Evolutionary conservation across 179 eudicot genomes (phyloP).

Genomic region (Actinidia polygama): DNA sequence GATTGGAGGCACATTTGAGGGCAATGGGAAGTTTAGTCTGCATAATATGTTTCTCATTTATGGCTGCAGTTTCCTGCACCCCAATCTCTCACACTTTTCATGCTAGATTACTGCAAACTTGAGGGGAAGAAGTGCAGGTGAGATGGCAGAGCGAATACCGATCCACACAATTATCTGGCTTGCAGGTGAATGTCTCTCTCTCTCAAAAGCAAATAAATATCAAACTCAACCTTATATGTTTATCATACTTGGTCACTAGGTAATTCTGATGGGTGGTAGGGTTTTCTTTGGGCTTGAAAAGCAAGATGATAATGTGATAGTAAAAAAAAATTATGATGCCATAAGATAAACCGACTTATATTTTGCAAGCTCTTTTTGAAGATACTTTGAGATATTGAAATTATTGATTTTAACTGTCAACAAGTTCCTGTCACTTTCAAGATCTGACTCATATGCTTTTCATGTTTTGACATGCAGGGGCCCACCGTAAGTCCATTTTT

Average conservation of each 20-base stretch:
- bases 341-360: background rate
- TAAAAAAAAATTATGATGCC: no score
- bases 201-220: no score
- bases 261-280: background rate
- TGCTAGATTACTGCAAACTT: slow-evolving; percentile 91
- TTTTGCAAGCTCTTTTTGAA: background rate
- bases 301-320: background rate
- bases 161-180: slow-evolving; percentile 76
- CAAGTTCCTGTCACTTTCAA: background rate
- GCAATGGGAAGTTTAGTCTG: slow-evolving; percentile 84
- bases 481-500: slow-evolving; percentile 93
- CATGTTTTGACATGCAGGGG: slow-evolving; percentile 62
- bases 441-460: slow-evolving; percentile 13
- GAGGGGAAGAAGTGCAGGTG: slow-evolving; percentile 93
- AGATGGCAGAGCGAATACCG: slow-evolving; percentile 82
- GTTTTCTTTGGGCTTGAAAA: background rate
- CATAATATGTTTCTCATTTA: slow-evolving; percentile 9
- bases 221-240: no score
- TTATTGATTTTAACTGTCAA: background rate
- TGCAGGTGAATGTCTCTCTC: slow-evolving; percentile 59
- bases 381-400: background rate
- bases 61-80: slow-evolving; percentile 12
- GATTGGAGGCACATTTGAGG: slow-evolving; percentile 92
- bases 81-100: slow-evolving; percentile 17
- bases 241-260: background rate